These are phyloP conservation scores for Ilex aquifolium DNA, from an alignment of 257 asterid species.

Conservation along the genomic window DNA sequence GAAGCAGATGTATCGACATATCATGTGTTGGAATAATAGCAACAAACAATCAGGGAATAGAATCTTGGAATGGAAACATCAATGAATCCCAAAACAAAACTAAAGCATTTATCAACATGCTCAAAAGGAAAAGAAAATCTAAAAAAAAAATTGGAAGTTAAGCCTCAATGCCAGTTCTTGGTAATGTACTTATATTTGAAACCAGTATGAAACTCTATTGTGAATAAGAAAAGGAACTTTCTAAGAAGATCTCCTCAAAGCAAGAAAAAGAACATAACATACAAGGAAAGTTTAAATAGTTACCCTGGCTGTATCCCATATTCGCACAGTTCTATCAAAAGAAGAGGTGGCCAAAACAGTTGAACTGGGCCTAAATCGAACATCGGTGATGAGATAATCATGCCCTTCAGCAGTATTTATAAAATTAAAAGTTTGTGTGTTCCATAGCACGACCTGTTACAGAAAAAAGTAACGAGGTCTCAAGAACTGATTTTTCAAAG, in stretches of 20 bases:
- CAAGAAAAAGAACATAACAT: not conserved
- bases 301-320: constrained; percentile 47
- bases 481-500: not conserved
- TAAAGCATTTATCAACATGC: too few relatives aligned
- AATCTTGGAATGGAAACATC: too few relatives aligned
- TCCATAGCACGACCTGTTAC: constrained; percentile 33
- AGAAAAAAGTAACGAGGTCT: not conserved
- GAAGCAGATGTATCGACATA: too few relatives aligned
- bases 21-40: too few relatives aligned
- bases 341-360: constrained; percentile 43
- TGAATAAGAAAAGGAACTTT: not conserved
- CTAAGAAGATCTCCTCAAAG: not conserved
- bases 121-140: not conserved
- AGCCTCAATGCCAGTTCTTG: not conserved
- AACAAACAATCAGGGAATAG: too few relatives aligned
- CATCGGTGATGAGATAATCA: constrained; percentile 32
- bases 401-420: constrained; percentile 17
- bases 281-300: not conserved
- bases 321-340: constrained; percentile 31
- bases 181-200: not conserved
- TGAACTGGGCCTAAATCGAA: constrained; percentile 40
- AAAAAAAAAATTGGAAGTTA: not conserved
- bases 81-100: too few relatives aligned
- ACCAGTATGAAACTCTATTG: too few relatives aligned
- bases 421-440: constrained; percentile 11